Base-by-base conservation (phyloP, 2,329 filamentous ascomycete species). In the Hymenotorrendiella dingleyae region DNA sequence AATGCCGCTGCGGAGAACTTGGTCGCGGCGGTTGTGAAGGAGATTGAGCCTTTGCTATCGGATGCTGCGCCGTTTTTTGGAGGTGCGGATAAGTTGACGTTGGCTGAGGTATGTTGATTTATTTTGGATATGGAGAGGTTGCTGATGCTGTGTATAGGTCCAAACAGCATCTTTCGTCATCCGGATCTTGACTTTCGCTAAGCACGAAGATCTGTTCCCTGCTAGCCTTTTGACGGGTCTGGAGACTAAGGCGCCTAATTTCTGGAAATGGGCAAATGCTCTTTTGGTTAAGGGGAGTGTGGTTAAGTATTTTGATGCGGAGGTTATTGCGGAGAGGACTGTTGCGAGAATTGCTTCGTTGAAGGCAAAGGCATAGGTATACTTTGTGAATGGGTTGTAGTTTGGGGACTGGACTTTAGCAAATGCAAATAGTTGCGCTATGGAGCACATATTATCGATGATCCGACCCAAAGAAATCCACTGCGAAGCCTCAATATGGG, bases 1-100 rank as follows among this genome's bases (percentile, higher is more conserved):
- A 79, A 80, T 35, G 67, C 70, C 4, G 68, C 73, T 1, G 67
- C 63, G 0, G 63, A 72, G 17, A 72, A 72, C 7, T 65, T 78
- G n/a, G 66, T 83, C 3, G 69, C 67, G 1, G 68, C 67, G 1
- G 64, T 86, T 1, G 68, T 71, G 40, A 86, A 83, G 65, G 84
- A 91, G 55, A 66, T 93, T 42, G 86, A 90, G 64, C 84, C 84
- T 1, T 64, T 87, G 27, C 66, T 94, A 20, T 57, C 61, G 3
- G 67, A 71, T 40, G 71, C 71, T 0, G 65, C 60, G 2, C 80
- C 80, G 0, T 86, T 79, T 61, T 85, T 84, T 58, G 77, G 75
- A 2, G 82, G 81, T 0, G 77, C 72, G 39, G 67, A 74, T 16
- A 77, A 67, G 58, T 58, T 89, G 29, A 91, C 85, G 0, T 63